phyloP scores from a whole-genome alignment of 106 monocot genomes.

The Platanthera zijinensis region DNA sequence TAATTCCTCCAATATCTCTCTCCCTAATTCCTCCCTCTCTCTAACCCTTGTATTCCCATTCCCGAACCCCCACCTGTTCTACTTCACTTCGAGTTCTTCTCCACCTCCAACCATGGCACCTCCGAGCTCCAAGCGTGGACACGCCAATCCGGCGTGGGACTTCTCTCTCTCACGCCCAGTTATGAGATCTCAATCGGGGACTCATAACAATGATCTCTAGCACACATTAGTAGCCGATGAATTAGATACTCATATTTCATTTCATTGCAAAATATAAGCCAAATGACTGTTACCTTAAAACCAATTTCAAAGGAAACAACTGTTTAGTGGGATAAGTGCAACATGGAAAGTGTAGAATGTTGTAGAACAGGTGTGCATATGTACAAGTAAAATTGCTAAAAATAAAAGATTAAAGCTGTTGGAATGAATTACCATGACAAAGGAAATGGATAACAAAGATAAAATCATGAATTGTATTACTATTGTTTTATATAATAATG shows the following conservation, averaged over 20 bases:
- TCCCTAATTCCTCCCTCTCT: no score
- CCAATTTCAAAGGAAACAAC: neutral
- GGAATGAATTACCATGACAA: neutral
- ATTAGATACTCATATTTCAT: neutral
- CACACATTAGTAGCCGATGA: neutral
- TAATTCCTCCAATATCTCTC: no score
- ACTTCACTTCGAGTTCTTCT: no score
- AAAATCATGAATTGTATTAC: neutral
- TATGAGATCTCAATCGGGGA: no score
- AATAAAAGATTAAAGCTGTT: neutral
- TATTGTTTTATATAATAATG: neutral
- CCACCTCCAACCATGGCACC: no score
- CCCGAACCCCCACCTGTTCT: no score
- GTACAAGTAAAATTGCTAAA: neutral
- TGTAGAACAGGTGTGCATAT: neutral
- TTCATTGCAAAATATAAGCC: neutral
- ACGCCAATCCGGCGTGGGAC: no score
- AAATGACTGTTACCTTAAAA: neutral
- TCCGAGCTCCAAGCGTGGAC: no score
- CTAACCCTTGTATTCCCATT: no score
- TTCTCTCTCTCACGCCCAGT: no score
- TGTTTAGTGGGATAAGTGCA: neutral
- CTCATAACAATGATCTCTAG: neutral
- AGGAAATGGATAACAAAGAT: neutral
- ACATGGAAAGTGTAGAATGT: neutral